phyloP scores from a whole-genome alignment of 768 basidiomycete species.

The Pilatotrama ljubarskyi region DNA sequence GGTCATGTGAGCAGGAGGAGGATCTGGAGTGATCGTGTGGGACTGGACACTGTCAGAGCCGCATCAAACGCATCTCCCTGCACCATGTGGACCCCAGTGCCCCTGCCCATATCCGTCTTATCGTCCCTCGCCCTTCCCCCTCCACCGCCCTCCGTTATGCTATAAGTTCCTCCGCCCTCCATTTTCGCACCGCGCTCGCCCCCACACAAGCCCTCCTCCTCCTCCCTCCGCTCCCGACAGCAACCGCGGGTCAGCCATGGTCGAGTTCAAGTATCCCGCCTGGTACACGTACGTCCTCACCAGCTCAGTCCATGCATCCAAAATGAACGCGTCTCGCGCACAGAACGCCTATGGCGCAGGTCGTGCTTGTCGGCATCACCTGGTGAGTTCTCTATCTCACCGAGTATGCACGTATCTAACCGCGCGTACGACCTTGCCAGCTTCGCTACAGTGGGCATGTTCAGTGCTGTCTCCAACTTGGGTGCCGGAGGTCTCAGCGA shows the following conservation, averaged over 20 bases:
- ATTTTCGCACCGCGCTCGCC: constrained; percentile 1
- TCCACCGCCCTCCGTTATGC: not conserved
- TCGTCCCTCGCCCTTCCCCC: constrained; percentile 4
- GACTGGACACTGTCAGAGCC: not conserved
- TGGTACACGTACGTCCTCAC: constrained; percentile 29
- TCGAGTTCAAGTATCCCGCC: constrained; percentile 26
- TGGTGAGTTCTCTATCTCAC: constrained; percentile 23
- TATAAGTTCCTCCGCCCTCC: constrained; percentile 1
- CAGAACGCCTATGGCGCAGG: constrained; percentile 35
- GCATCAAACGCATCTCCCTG: constrained; percentile 13
- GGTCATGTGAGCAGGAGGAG: constrained; percentile 2
- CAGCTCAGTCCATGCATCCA: not conserved
- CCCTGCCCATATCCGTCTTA: constrained; percentile 17
- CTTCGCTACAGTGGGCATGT: constrained; percentile 42
- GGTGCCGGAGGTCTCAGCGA: constrained; percentile 44
- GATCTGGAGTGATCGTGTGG: not conserved
- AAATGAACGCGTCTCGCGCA: not conserved
- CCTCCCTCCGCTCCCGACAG: not conserved
- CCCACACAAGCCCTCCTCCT: not conserved
- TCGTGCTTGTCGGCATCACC: constrained; percentile 38
- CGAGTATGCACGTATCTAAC: not conserved
- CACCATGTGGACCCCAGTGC: constrained; percentile 12
- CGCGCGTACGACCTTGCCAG: constrained; percentile 14
- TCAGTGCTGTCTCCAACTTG: constrained; percentile 39
- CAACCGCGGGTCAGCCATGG: constrained; percentile 15